Conservation (phyloP, 306 rosid species). For the Gynostemma pentaphyllum region DNA sequence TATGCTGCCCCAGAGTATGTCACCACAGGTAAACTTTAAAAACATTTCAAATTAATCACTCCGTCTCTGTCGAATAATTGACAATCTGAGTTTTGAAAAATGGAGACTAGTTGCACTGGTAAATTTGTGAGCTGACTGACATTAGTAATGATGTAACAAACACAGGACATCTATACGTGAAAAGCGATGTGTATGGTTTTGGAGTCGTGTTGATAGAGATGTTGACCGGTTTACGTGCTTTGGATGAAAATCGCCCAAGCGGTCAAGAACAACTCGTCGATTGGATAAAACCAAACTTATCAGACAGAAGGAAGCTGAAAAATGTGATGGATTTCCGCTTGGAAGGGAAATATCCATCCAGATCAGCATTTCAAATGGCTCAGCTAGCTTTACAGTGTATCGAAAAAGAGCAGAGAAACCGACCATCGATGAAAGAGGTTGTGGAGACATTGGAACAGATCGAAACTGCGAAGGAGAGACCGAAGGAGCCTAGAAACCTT, state of each 20-base stretch:
- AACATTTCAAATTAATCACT: background rate
- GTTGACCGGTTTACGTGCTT: constrained; percentile 58
- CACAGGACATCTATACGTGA: constrained; percentile 79
- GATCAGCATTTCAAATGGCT: constrained; percentile 63
- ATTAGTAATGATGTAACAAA: constrained; percentile 2
- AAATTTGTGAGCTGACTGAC: background rate
- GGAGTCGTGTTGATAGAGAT: constrained; percentile 92
- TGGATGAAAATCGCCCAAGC: constrained; percentile 58
- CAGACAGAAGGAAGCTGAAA: constrained; percentile 59
- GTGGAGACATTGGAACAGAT: constrained; percentile 52
- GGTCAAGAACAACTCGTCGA: constrained; percentile 56
- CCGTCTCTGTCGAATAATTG: background rate
- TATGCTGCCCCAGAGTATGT: constrained; percentile 98
- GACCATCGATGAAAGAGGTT: constrained; percentile 85
- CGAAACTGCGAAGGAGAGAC: constrained; percentile 37
- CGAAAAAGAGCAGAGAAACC: constrained; percentile 59
- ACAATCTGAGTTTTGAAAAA: background rate
- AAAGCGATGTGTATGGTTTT: constrained; percentile 89
- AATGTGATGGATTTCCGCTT: constrained; percentile 56
- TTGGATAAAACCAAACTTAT: constrained; percentile 70
- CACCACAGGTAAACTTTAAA: constrained; percentile 53
- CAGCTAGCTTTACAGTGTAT: constrained; percentile 64
- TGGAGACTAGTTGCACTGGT: background rate
- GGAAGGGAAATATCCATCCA: constrained; percentile 66
- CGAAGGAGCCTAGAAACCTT: constrained; percentile 30